A percentile compares a stretch with the other conserved stretches of the same genome.
Evolutionary conservation across 2,329 filamentous ascomycete species (phyloP).

Genomic region (Ophiostoma angusticollis): DNA sequence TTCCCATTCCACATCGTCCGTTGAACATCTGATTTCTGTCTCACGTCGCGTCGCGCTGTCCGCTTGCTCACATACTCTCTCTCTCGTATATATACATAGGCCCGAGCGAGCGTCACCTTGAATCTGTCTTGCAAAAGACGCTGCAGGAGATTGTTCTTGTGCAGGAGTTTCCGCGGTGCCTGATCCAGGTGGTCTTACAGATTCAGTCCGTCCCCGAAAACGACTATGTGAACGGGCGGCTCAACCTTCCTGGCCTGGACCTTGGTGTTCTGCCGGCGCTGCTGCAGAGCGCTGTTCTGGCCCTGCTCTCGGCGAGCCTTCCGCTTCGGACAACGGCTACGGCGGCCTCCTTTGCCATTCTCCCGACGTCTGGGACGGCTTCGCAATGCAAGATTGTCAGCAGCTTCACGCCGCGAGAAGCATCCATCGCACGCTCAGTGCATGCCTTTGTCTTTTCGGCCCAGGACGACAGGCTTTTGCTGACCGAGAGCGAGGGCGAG

Average conservation of each 20-base stretch:
- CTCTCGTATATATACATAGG: slow-evolving; percentile 30
- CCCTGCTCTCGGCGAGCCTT: slow-evolving; percentile 69
- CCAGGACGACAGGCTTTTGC: slow-evolving; percentile 54
- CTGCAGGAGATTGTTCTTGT: slow-evolving; percentile 63
- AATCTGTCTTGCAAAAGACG: slow-evolving; percentile 59
- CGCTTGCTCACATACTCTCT: slow-evolving; percentile 8
- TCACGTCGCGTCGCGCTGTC: no score
- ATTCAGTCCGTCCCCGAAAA: slow-evolving; percentile 56
- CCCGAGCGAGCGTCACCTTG: slow-evolving; percentile 69
- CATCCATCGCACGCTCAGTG: slow-evolving; percentile 52
- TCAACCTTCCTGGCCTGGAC: slow-evolving; percentile 49
- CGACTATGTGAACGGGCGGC: slow-evolving; percentile 47
- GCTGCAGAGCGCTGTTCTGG: slow-evolving; percentile 64
- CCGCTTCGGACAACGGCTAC: slow-evolving; percentile 64
- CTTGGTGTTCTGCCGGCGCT: slow-evolving; percentile 69
- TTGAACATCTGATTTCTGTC: slow-evolving; percentile 6
- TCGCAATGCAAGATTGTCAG: slow-evolving; percentile 30
- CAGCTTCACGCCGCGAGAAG: slow-evolving; percentile 51
- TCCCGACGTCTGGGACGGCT: slow-evolving; percentile 37
- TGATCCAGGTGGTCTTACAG: slow-evolving; percentile 75
- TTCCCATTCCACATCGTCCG: slow-evolving; percentile 5
- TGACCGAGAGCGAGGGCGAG: slow-evolving; percentile 69
- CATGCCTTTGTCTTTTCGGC: slow-evolving; percentile 81
- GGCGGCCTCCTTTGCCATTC: slow-evolving; percentile 50
- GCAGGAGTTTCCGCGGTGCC: slow-evolving; percentile 60